Evolutionary conservation across 78 protist species (phyloP).

Genomic region (Goniomonas avonlea): DNA sequence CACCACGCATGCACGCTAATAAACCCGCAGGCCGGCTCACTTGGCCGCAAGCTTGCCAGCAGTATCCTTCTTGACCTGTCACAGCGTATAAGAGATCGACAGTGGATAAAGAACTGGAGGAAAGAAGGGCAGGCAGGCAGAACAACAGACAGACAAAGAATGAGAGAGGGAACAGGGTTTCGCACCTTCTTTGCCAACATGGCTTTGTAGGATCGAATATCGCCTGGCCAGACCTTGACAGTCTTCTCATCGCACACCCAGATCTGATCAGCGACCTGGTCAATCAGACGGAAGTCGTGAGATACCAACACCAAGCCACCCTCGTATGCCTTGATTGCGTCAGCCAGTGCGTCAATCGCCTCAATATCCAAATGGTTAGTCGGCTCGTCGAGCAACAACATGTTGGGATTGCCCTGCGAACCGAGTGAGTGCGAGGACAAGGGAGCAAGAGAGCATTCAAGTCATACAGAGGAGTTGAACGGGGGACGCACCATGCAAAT

Average conservation of each 20-base stretch:
- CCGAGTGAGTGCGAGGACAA: no score
- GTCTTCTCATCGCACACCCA: constrained; percentile 44
- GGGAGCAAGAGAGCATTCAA: no score
- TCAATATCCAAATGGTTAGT: constrained; percentile 85
- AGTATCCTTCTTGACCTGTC: no score
- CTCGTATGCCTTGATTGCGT: constrained; percentile 62
- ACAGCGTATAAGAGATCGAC: no score
- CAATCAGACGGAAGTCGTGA: constrained; percentile 38
- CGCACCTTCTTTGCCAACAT: not conserved
- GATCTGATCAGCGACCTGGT: constrained; percentile 5
- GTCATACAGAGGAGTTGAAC: no score
- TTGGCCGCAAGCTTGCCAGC: not conserved
- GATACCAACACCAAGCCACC: constrained; percentile 79
- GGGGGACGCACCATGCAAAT: no score
- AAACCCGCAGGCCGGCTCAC: not conserved
- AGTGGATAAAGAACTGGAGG: no score
- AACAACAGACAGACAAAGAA: no score
- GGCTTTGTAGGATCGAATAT: constrained; percentile 7
- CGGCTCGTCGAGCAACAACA: constrained; percentile 77
- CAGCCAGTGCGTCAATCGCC: constrained; percentile 68
- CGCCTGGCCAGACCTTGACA: constrained; percentile 26
- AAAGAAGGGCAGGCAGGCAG: no score
- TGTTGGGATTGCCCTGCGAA: constrained; percentile 1
- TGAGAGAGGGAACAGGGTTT: not conserved
- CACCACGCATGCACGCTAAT: not conserved